These are phyloP conservation scores for Agrocybe chaxingu DNA, from an alignment of 768 basidiomycete genomes.

Conservation along the genomic window DNA sequence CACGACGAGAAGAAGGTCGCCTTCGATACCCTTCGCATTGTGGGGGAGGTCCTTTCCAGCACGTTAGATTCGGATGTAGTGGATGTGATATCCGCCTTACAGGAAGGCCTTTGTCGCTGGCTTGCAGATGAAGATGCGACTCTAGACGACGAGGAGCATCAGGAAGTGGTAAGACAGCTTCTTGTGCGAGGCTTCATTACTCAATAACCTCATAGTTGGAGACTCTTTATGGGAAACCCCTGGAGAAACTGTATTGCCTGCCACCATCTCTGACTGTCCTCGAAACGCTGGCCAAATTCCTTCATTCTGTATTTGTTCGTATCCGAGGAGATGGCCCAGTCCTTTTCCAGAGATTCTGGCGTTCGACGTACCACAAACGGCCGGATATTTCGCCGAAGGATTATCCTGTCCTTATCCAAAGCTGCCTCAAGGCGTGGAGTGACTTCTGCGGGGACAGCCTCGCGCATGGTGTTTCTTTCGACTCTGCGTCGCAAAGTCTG, in stretches of 20 bases:
- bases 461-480: slow-evolving; percentile 38
- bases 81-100: slow-evolving; percentile 31
- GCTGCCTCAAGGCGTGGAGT: slow-evolving; percentile 42
- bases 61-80: slow-evolving; percentile 25
- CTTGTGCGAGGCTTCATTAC: neutral
- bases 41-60: slow-evolving; percentile 30
- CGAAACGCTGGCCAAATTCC: slow-evolving; percentile 37
- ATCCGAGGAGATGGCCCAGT: slow-evolving; percentile 48
- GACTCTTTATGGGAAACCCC: slow-evolving; percentile 41
- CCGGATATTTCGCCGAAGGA: slow-evolving; percentile 27
- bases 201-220: slow-evolving; percentile 21
- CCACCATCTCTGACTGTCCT: slow-evolving; percentile 41
- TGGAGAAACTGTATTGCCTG: slow-evolving; percentile 34
- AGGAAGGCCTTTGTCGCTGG: slow-evolving; percentile 45
- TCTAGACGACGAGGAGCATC: slow-evolving; percentile 43
- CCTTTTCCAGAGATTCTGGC: slow-evolving; percentile 58
- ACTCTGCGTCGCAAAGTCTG: slow-evolving; percentile 31
- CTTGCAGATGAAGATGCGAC: slow-evolving; percentile 42
- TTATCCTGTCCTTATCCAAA: slow-evolving; percentile 42
- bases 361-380: slow-evolving; percentile 46
- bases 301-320: slow-evolving; percentile 48
- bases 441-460: slow-evolving; percentile 48
- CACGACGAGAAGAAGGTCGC: slow-evolving; percentile 19
- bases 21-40: slow-evolving; percentile 31
- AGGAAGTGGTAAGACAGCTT: slow-evolving; percentile 38